Conservation (phyloP, 345 rosid species). For the Bruguiera gymnorhiza region DNA sequence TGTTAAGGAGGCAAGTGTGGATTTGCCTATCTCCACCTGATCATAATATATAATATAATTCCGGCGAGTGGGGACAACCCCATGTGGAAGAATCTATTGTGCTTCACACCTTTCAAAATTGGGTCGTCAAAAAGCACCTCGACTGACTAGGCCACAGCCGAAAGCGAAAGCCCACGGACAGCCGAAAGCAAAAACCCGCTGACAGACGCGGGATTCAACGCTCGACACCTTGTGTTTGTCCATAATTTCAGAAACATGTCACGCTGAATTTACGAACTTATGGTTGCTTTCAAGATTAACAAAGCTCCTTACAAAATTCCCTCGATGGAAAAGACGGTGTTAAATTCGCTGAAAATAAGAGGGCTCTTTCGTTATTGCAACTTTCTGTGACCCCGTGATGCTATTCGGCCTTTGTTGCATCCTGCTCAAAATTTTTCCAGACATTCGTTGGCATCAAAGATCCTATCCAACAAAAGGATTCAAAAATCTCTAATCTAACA, state of each 20-base stretch:
- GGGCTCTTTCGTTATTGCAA: too few relatives aligned
- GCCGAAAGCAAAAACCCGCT: conserved; percentile 10
- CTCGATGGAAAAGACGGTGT: too few relatives aligned
- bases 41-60: not conserved
- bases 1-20: too few relatives aligned
- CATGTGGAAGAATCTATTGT: conserved; percentile 22
- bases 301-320: too few relatives aligned
- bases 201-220: not conserved
- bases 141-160: conserved; percentile 28
- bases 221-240: not conserved
- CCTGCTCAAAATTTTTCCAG: too few relatives aligned
- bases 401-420: too few relatives aligned
- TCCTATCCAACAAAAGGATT: too few relatives aligned
- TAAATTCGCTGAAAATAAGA: too few relatives aligned
- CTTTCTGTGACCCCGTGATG: too few relatives aligned
- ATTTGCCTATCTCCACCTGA: not conserved
- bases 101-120: conserved; percentile 3
- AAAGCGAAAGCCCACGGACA: conserved; percentile 3
- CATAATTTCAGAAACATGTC: conserved; percentile 23
- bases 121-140: conserved; percentile 19
- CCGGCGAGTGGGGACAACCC: conserved; percentile 17
- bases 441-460: too few relatives aligned
- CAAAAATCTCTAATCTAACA: too few relatives aligned
- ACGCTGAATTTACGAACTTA: not conserved
- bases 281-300: too few relatives aligned